Evolutionary conservation across 2,329 filamentous ascomycete species (phyloP), one percentile per base, ranked within the genome.

Genomic region (Ceratocystis colombiana): DNA sequence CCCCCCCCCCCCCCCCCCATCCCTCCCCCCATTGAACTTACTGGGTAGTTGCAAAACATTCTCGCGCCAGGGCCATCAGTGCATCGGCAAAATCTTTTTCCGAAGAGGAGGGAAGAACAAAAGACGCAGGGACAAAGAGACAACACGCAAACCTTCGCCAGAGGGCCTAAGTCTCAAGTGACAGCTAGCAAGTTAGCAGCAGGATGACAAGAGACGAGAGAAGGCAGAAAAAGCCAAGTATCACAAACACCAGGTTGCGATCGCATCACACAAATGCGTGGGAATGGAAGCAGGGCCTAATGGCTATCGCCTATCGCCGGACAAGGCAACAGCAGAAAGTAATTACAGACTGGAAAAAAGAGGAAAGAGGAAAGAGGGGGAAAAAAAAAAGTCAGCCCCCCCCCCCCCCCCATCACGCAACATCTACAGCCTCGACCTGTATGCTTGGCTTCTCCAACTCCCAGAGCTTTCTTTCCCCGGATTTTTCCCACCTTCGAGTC

Each of bases 11-110:
- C n/a, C n/a, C n/a, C n/a, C n/a, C n/a, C n/a, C n/a, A n/a, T n/a
- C n/a, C n/a, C n/a, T n/a, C n/a, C n/a, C n/a, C 25, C 28, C 28
- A 30, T 30, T 30, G 28, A 5, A 30, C 28, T 30, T 30, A 30
- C 28, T 33, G 30, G 30, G 30, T 3, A 41, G 37, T 41, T 57
- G 53, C 7, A 57, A 30, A 57, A 30, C 25, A 30, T 57, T 57
- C 25, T 57, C 10, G 53, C 53, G 53, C 53, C 30, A 25, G 53
- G 53, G 25, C 22, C 53, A 10, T 33, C 53, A 15, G 53, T 17
- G n/a, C 22, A 1, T 50, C 46, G 46, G 53, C 12, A 57, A 17
- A 57, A 17, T 57, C 53, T 57, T 57, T 33, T 57, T 57, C 53
- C 53, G 61, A 20, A n/a, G 44, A 10, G 10, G 30, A 30, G 61